Evolutionary conservation across 108 stramenopile genomes (phyloP).

Genomic region (Stephanodiscus triporus): DNA sequence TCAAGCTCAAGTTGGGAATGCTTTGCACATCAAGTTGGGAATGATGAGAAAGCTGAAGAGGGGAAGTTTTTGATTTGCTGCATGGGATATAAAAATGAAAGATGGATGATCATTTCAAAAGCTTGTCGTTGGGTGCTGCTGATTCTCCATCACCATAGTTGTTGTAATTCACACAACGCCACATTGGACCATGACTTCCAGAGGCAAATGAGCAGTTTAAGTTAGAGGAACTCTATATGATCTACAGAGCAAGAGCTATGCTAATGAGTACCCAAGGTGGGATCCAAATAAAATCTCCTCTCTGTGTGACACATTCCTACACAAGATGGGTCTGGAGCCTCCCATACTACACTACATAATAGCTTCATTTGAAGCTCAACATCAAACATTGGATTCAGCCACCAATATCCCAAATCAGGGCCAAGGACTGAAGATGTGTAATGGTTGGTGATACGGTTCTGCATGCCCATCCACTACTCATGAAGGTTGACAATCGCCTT

Average conservation of each 20-base stretch:
- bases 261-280: constrained; percentile 46
- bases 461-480: too few relatives aligned
- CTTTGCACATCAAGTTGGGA: constrained; percentile 71
- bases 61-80: constrained; percentile 64
- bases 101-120: constrained; percentile 78
- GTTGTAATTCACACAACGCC: constrained; percentile 85
- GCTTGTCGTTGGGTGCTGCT: constrained; percentile 4
- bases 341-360: too few relatives aligned
- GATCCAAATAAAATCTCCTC: constrained; percentile 82
- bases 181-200: constrained; percentile 46
- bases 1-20: too few relatives aligned
- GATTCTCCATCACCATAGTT: background rate
- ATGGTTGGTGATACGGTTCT: too few relatives aligned
- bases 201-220: background rate
- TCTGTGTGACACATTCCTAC: constrained; percentile 55
- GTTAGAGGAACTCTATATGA: background rate
- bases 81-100: constrained; percentile 86
- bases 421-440: too few relatives aligned
- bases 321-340: too few relatives aligned
- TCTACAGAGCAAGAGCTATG: background rate
- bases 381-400: too few relatives aligned
- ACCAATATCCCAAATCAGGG: too few relatives aligned
- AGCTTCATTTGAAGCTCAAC: too few relatives aligned
- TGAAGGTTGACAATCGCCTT: too few relatives aligned
- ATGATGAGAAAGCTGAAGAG: constrained; percentile 75